Evolutionary conservation across 208 protist species (phyloP).

Genomic region (Angomonas deanei): DNA sequence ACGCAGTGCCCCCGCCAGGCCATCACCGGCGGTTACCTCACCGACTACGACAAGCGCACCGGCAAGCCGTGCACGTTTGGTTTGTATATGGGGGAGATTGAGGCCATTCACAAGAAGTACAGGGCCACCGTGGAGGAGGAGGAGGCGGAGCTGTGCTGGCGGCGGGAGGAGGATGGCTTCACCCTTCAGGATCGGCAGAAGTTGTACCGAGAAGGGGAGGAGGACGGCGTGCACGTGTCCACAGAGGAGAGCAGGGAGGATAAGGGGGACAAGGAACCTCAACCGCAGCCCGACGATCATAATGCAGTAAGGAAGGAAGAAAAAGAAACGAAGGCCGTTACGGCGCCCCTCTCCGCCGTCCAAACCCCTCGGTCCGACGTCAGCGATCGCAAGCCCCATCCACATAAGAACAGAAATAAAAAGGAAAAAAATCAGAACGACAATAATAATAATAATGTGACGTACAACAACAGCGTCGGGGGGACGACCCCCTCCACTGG

Average conservation of each 20-base stretch:
- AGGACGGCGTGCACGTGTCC: background rate
- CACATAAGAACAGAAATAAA: too few species aligned
- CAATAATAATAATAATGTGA: background rate
- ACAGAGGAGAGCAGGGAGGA: background rate
- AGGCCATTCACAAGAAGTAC: background rate
- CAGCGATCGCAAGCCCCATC: too few species aligned
- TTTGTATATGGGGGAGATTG: constrained; percentile 8
- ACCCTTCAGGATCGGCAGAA: too few species aligned
- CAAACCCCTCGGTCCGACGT: too few species aligned
- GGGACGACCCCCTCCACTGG: background rate
- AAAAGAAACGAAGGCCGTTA: too few species aligned
- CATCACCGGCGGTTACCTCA: constrained; percentile 31
- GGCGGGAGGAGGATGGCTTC: background rate
- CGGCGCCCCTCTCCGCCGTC: too few species aligned
- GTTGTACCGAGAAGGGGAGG: too few species aligned
- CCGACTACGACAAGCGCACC: constrained; percentile 20
- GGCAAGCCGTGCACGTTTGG: constrained; percentile 45
- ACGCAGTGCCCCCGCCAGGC: constrained; percentile 17
- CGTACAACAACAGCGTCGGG: background rate
- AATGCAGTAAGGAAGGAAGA: too few species aligned
- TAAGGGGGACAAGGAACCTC: too few species aligned
- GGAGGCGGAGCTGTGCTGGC: background rate
- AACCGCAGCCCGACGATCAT: too few species aligned
- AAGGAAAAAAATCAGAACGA: too few species aligned
- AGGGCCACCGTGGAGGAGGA: background rate